Base-by-base conservation (phyloP, 1,139 yeast genomes). In the Geotrichum phurueaensis region DNA sequence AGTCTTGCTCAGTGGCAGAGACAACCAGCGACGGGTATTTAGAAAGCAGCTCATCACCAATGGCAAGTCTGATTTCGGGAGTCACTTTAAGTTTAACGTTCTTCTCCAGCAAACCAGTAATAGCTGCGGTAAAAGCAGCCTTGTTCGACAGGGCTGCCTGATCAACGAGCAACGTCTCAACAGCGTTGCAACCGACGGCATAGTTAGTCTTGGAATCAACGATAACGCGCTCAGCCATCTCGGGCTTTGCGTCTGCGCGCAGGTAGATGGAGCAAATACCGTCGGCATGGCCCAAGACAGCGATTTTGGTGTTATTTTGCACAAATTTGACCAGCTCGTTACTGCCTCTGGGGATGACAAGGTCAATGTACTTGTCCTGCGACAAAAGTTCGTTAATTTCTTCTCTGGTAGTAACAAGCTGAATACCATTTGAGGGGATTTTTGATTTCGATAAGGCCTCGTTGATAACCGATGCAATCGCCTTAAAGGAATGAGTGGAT, bases 111-210 rank as follows among this genome's bases (percentile, higher is more conserved):
- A 90, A 79, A 6, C 83, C 78, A 49, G 78, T 70, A 48, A 78
- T 73, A 58, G 84, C 75, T 64, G 80, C 60, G 43, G 74, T 73
- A 62, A 83, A 74, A 64, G 80, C 75, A 9, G 66, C 65, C 6
- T 69, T 60, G 22, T 63, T 60, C 1, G 73, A 69, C 9, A 76
- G 73, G n/a, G 88, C 74, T 20, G 79, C 71, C 61, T 81, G 79
- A 73, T 91, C 84, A 57, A 94, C 75, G 63, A 94, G 79, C 53
- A 94, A 75, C 54, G 95, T 90, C 73, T 95, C 99, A 60, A 84
- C 96, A 2, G 99, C 97, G 72, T 95, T 95, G 75, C 99, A 95
- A 7, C 97, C 99, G 15, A 99, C 99, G 51, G 98, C 97, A 71
- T 95, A 95, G 74, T 92, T 91, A 0, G 97, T 90, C 75, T 94